Conservation (phyloP, 1,284 basidiomycete genomes). For the Termitomyces sp. region DNA sequence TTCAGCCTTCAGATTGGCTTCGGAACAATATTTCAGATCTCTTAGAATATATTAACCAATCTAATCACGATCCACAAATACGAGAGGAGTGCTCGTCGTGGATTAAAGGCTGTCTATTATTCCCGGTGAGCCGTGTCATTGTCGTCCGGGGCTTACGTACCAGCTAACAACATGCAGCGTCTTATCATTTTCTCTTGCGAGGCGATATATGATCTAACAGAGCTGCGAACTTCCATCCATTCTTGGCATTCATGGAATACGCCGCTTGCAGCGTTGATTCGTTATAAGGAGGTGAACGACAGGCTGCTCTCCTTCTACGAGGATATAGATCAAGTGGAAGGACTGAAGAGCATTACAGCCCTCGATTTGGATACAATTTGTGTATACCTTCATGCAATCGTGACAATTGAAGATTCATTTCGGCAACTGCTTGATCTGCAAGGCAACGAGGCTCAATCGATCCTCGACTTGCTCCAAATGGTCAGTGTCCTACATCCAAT, state of each 20-base stretch:
- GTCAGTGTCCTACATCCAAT: background rate
- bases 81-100: constrained; percentile 4
- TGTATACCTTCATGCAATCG: constrained; percentile 4
- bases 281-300: constrained; percentile 1
- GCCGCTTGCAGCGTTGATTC: background rate
- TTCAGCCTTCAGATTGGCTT: constrained; percentile 8
- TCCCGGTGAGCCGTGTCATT: constrained; percentile 2
- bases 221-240: background rate
- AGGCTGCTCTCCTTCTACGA: constrained; percentile 3
- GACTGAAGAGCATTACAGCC: constrained; percentile 5
- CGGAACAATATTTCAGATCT: constrained; percentile 8
- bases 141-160: background rate
- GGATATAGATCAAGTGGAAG: background rate
- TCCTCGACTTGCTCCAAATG: constrained; percentile 13
- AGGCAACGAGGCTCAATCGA: constrained; percentile 7
- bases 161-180: constrained; percentile 5
- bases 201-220: background rate
- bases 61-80: background rate
- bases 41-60: constrained; percentile 5
- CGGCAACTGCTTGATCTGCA: constrained; percentile 3
- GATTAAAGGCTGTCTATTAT: constrained; percentile 4
- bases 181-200: constrained; percentile 8
- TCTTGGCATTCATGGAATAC: constrained; percentile 9
- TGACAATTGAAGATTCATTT: constrained; percentile 4
- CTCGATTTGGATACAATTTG: constrained; percentile 14